These are phyloP conservation scores for Spathaspora passalidarum DNA, from an alignment of 805 yeast species.

Conservation along the genomic window DNA sequence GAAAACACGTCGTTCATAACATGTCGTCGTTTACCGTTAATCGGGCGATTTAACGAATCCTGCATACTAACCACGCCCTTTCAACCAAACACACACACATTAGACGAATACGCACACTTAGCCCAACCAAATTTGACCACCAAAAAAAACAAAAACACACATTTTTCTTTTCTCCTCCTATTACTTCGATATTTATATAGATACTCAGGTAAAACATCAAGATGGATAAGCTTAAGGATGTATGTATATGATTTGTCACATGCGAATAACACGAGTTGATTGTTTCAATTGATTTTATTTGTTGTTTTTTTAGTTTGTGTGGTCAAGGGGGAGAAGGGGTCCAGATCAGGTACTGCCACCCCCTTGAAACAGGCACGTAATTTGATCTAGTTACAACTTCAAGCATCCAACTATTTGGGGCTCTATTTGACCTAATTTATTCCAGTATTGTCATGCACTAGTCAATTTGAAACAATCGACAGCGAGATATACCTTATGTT, in stretches of 20 bases:
- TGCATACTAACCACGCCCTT: too few relatives aligned
- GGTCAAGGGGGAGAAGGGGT: too few relatives aligned
- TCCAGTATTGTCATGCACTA: too few relatives aligned
- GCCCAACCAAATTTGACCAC: slow-evolving; percentile 1
- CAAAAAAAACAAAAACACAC: slow-evolving; percentile 3
- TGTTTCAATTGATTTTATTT: not conserved
- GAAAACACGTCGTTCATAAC: too few relatives aligned
- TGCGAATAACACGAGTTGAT: not conserved
- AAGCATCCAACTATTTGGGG: too few relatives aligned
- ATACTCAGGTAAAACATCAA: slow-evolving; percentile 9
- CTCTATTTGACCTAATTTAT: too few relatives aligned
- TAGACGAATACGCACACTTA: not conserved
- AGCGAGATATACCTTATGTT: not conserved
- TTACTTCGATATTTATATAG: not conserved
- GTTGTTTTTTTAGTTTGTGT: not conserved
- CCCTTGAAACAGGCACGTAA: not conserved
- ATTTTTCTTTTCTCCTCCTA: slow-evolving; percentile 3
- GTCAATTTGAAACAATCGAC: not conserved
- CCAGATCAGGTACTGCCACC: not conserved
- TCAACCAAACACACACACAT: not conserved
- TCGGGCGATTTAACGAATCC: too few relatives aligned
- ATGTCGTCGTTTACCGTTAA: too few relatives aligned
- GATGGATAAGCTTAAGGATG: slow-evolving; percentile 63
- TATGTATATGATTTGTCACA: slow-evolving; percentile 27
- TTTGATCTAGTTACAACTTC: not conserved